phyloP scores from a whole-genome alignment of 768 basidiomycete species.

The Naematelia encephala region DNA sequence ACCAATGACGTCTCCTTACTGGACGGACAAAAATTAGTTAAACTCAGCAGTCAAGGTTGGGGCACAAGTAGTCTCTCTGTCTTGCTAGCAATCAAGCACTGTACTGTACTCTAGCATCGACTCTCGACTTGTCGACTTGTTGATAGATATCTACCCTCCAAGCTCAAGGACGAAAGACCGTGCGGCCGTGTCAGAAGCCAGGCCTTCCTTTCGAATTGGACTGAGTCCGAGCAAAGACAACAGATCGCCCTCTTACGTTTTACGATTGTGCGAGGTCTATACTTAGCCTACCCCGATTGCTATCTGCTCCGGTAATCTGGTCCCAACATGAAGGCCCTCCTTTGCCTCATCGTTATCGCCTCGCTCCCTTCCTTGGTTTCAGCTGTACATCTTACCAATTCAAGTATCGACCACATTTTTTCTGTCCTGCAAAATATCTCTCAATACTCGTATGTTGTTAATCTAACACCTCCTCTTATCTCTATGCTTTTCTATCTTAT shows the following conservation, averaged over 20 bases:
- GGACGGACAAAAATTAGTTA: too few relatives aligned
- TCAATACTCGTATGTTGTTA: slow-evolving; percentile 32
- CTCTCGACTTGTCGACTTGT: too few relatives aligned
- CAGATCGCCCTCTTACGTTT: background rate
- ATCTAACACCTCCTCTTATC: too few relatives aligned
- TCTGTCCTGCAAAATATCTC: slow-evolving; percentile 41
- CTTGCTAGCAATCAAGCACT: too few relatives aligned
- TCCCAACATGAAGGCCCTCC: background rate
- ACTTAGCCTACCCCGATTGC: too few relatives aligned
- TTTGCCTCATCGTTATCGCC: background rate
- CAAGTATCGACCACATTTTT: slow-evolving; percentile 29
- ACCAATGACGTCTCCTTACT: too few relatives aligned
- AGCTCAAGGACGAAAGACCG: too few relatives aligned
- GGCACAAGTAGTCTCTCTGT: too few relatives aligned
- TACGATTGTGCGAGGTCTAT: too few relatives aligned
- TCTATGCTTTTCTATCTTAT: background rate
- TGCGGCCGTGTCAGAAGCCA: background rate
- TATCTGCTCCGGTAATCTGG: background rate
- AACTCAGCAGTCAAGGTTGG: too few relatives aligned
- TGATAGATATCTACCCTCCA: too few relatives aligned
- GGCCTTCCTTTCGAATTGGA: background rate
- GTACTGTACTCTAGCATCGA: too few relatives aligned
- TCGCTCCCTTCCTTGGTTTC: background rate
- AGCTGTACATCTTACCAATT: background rate
- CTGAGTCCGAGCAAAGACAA: background rate